Evolutionary conservation across 306 rosid species (phyloP).

Genomic region (Dryas drummondii): DNA sequence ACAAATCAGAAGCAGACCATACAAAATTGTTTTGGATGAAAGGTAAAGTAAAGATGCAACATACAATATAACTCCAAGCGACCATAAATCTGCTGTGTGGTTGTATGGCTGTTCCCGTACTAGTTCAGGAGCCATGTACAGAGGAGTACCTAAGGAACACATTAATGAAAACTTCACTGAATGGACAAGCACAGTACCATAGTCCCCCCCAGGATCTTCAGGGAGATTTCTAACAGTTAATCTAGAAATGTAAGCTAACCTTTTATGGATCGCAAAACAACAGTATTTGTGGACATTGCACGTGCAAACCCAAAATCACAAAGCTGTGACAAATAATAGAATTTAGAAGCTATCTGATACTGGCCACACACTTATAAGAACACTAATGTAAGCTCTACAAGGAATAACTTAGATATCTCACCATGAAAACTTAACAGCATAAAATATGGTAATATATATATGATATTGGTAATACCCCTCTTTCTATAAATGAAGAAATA

Average conservation of each 20-base stretch:
- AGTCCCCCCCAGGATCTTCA: slow-evolving; percentile 10
- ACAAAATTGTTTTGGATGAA: slow-evolving; percentile 9
- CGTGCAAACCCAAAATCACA: slow-evolving; percentile 99
- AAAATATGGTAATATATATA: background rate
- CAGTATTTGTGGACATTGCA: slow-evolving; percentile 97
- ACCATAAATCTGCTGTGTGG: slow-evolving; percentile 98
- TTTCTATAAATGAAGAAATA: no score
- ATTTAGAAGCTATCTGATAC: slow-evolving; percentile 7
- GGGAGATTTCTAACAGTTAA: slow-evolving; percentile 19
- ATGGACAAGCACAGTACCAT: background rate
- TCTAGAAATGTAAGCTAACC: slow-evolving; percentile 46
- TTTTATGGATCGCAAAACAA: slow-evolving; percentile 94
- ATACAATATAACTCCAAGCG: slow-evolving; percentile 96
- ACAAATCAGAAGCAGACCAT: slow-evolving; percentile 3
- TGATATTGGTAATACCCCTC: background rate
- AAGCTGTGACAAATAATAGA: slow-evolving; percentile 52
- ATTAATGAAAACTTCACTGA: slow-evolving; percentile 3
- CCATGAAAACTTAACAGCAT: background rate
- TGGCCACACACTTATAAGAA: background rate
- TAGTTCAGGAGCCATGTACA: slow-evolving; percentile 98
- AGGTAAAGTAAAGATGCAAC: slow-evolving; percentile 23
- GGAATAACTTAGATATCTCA: background rate
- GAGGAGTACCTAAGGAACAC: slow-evolving; percentile 76
- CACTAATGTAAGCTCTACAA: background rate
- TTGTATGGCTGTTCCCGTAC: slow-evolving; percentile 96